Evolutionary conservation across 2,329 filamentous ascomycete genomes (phyloP).

Genomic region (Amylocarpus encephaloides): DNA sequence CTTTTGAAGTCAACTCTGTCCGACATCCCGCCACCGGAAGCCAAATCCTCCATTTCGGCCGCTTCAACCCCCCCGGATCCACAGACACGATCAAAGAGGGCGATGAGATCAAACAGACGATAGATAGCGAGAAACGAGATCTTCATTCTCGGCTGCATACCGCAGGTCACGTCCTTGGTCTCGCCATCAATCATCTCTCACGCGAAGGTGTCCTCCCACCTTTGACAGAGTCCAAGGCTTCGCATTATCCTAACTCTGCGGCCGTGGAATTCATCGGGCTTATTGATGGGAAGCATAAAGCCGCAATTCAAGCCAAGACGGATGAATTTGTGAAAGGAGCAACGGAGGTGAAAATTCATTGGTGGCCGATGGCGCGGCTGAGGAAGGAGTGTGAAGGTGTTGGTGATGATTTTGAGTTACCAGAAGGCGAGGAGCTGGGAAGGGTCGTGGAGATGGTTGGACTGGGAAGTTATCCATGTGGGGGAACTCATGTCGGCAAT

Average conservation of each 20-base stretch:
- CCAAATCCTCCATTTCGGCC: constrained; percentile 60
- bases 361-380: constrained; percentile 51
- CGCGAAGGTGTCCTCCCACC: constrained; percentile 40
- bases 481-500: constrained; percentile 63
- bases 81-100: constrained; percentile 35
- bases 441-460: constrained; percentile 65
- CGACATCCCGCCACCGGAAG: constrained; percentile 46
- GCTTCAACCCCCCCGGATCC: constrained; percentile 36
- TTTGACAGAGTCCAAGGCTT: constrained; percentile 65
- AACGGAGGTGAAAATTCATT: constrained; percentile 57
- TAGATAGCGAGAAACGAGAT: constrained; percentile 54
- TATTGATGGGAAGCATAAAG: constrained; percentile 59
- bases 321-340: constrained; percentile 50
- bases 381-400: constrained; percentile 41
- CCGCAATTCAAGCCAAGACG: constrained; percentile 52
- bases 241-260: constrained; percentile 62
- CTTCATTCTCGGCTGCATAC: constrained; percentile 66
- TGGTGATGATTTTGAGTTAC: constrained; percentile 43
- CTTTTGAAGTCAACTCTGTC: constrained; percentile 50
- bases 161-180: constrained; percentile 65
- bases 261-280: constrained; percentile 61
- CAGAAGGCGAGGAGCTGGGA: constrained; percentile 44
- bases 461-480: constrained; percentile 65
- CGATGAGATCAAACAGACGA: constrained; percentile 45
- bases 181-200: constrained; percentile 53